Evolutionary conservation across 179 eudicot species (phyloP).

Genomic region (Patellifolia procumbens): DNA sequence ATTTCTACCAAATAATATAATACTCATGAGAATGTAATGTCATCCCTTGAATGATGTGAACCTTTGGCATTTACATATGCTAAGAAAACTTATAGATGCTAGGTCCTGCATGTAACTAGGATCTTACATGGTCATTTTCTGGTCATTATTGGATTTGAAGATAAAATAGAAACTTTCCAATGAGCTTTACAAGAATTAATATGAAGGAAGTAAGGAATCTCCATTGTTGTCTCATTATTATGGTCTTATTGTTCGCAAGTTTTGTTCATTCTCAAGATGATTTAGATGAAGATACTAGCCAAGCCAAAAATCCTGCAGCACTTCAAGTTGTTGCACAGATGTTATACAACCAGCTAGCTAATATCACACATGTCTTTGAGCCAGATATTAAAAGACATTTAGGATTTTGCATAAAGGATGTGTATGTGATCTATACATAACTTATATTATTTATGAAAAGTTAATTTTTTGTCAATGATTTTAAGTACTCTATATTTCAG

Average conservation of each 20-base stretch:
- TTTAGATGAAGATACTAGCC: constrained; percentile 29
- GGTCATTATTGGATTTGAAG: neutral
- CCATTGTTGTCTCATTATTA: constrained; percentile 25
- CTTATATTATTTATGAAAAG: neutral
- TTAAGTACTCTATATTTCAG: constrained; percentile 34
- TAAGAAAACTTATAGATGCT: neutral
- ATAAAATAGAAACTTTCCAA: constrained; percentile 12
- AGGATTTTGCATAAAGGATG: constrained; percentile 74
- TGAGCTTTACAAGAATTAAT: constrained; percentile 23
- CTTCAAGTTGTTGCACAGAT: constrained; percentile 46
- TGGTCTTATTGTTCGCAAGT: constrained; percentile 27
- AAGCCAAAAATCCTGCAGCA: constrained; percentile 31
- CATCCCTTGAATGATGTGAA: neutral
- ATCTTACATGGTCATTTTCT: neutral
- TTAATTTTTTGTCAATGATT: neutral
- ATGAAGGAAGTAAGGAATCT: constrained; percentile 43
- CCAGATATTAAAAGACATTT: constrained; percentile 49
- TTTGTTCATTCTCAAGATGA: constrained; percentile 39
- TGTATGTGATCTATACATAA: constrained; percentile 49
- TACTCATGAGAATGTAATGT: neutral
- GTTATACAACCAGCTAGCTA: constrained; percentile 52
- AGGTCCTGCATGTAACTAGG: neutral
- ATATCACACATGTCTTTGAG: constrained; percentile 54
- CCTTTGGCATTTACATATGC: neutral
- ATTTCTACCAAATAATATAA: too few relatives aligned